phyloP scores from a whole-genome alignment of 2,329 filamentous ascomycete species.

The Pseudogymnoascus sp. region DNA sequence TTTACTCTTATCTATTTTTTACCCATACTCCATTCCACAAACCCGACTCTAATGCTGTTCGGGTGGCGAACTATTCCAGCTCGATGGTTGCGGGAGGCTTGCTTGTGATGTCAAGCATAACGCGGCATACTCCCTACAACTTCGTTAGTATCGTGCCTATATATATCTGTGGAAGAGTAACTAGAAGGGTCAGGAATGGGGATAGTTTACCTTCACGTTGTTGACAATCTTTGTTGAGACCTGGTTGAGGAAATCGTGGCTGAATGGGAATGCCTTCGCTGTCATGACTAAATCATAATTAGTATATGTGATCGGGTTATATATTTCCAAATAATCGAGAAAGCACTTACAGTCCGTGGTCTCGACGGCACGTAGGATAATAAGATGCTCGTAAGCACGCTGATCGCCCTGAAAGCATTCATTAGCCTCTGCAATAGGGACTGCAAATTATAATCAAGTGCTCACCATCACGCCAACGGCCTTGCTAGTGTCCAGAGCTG shows the following conservation, averaged over 20 bases:
- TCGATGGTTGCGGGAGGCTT: constrained; percentile 55
- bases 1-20: constrained; percentile 9
- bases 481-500: constrained; percentile 57
- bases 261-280: constrained; percentile 37
- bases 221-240: constrained; percentile 65
- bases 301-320: constrained; percentile 42
- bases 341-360: constrained; percentile 35
- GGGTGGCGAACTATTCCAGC: constrained; percentile 48
- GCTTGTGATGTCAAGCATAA: constrained; percentile 58
- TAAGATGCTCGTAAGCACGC: constrained; percentile 55
- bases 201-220: constrained; percentile 46
- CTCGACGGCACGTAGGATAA: constrained; percentile 54
- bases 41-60: constrained; percentile 4
- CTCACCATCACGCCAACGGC: constrained; percentile 54
- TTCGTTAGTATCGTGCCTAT: constrained; percentile 9
- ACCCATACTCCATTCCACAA: constrained; percentile 12
- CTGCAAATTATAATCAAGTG: background rate
- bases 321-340: background rate
- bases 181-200: background rate
- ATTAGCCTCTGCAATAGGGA: constrained; percentile 29
- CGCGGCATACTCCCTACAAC: constrained; percentile 53
- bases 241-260: constrained; percentile 55
- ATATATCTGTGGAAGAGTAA: background rate
- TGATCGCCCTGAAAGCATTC: constrained; percentile 48
- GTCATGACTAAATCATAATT: constrained; percentile 42